A percentile compares a stretch with the other conserved stretches of the same genome.
Evolutionary conservation across 1,139 yeast species (phyloP).

Genomic region (Spathaspora sp.): DNA sequence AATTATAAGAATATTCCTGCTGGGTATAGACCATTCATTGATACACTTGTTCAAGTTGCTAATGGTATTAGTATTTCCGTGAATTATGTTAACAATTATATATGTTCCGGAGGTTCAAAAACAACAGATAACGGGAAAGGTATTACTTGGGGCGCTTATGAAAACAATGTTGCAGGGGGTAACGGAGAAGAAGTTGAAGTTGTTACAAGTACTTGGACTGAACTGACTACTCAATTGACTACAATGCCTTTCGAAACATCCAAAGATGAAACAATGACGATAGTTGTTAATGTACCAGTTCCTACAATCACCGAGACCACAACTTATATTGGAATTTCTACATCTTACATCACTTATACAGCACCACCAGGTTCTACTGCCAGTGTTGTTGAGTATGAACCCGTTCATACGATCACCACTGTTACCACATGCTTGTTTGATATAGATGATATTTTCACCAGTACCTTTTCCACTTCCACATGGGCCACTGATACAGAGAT

Average conservation of each 20-base stretch:
- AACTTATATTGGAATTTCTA: constrained; percentile 5
- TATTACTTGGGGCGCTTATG: not conserved
- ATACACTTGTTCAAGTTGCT: constrained; percentile 12
- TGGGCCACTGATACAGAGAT: not conserved
- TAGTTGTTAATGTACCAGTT: constrained; percentile 17
- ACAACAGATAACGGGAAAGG: constrained; percentile 4
- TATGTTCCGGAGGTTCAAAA: constrained; percentile 7
- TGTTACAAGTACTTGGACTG: constrained; percentile 7
- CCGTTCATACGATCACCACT: constrained; percentile 14
- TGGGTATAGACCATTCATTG: constrained; percentile 30
- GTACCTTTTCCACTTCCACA: too few species aligned
- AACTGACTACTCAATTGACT: constrained; percentile 10
- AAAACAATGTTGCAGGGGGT: not conserved
- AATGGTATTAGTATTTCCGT: not conserved
- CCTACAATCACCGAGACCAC: constrained; percentile 11
- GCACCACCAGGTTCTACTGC: constrained; percentile 10
- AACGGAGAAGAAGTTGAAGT: not conserved
- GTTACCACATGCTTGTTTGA: constrained; percentile 17
- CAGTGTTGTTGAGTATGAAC: constrained; percentile 15
- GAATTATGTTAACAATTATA: constrained; percentile 6
- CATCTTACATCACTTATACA: not conserved
- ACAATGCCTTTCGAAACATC: constrained; percentile 4
- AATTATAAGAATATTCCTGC: constrained; percentile 22
- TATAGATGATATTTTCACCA: not conserved
- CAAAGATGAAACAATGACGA: constrained; percentile 14